phyloP scores from a whole-genome alignment of 352 stramenopile species.

The Phytophthora meadii region DNA sequence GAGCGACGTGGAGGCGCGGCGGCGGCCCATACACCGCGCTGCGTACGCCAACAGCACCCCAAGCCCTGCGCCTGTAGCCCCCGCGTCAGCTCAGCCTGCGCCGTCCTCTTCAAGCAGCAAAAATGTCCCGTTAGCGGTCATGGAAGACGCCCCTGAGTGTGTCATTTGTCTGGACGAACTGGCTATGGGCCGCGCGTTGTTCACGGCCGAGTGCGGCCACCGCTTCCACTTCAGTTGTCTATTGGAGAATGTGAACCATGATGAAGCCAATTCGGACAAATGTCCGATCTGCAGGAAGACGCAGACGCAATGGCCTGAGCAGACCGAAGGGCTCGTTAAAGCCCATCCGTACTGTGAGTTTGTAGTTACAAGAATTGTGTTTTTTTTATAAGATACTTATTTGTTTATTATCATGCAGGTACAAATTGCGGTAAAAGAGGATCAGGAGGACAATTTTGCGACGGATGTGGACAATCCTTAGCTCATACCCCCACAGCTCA shows the following conservation, averaged over 20 bases:
- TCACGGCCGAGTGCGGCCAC: conserved; percentile 88
- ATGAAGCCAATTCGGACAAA: conserved; percentile 90
- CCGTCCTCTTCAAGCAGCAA: conserved; percentile 7
- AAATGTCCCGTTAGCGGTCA: conserved; percentile 50
- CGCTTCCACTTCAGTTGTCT: conserved; percentile 89
- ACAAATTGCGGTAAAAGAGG: conserved; percentile 82
- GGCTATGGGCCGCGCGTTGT: conserved; percentile 66
- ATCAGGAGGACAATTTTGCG: conserved; percentile 74
- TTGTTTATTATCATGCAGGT: conserved; percentile 32
- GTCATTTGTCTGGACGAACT: conserved; percentile 89
- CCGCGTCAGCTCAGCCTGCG: conserved; percentile 17
- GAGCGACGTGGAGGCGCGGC: conserved; percentile 70
- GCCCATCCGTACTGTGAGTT: conserved; percentile 81
- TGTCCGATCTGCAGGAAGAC: conserved; percentile 89
- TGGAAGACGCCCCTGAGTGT: conserved; percentile 72
- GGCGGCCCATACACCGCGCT: conserved; percentile 37
- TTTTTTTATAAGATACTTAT: conserved; percentile 3
- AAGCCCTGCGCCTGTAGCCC: conserved; percentile 30
- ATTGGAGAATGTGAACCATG: conserved; percentile 90
- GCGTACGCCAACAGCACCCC: conserved; percentile 42
- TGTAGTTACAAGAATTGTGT: neutral
- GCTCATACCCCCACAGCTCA: conserved; percentile 78
- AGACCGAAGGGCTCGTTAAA: conserved; percentile 86
- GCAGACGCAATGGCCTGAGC: conserved; percentile 86
- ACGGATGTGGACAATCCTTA: conserved; percentile 76